Evolutionary conservation across 352 stramenopile genomes (phyloP).

Genomic region (Globisporangium emineosum): DNA sequence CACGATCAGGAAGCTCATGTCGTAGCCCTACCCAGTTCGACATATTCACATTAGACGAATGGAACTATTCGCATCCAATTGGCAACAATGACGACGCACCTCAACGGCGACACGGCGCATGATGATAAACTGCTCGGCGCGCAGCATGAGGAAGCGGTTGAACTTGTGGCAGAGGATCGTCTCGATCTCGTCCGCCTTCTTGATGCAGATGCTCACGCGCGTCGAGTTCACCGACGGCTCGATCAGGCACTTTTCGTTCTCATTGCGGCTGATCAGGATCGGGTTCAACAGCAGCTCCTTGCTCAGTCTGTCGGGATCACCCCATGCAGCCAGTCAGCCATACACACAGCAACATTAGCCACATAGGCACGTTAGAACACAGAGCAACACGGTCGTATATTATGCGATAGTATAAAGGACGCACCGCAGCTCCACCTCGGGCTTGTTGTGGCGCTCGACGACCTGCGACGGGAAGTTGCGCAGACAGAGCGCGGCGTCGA

Average conservation of each 20-base stretch:
- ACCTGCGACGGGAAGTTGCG: slow-evolving; percentile 96
- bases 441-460: slow-evolving; percentile 96
- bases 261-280: slow-evolving; percentile 92
- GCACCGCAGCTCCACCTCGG: slow-evolving; percentile 91
- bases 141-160: slow-evolving; percentile 95
- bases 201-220: slow-evolving; percentile 94
- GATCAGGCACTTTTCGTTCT: slow-evolving; percentile 93
- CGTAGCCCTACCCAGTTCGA: slow-evolving; percentile 85
- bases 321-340: too few species aligned
- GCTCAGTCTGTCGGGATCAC: slow-evolving; percentile 70
- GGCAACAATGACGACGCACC: slow-evolving; percentile 15
- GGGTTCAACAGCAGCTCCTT: slow-evolving; percentile 94
- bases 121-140: slow-evolving; percentile 94
- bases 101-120: slow-evolving; percentile 90
- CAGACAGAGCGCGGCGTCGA: slow-evolving; percentile 91
- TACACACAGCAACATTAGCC: neutral
- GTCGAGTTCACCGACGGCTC: slow-evolving; percentile 95
- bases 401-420: slow-evolving; percentile 8
- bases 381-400: neutral
- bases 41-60: too few species aligned
- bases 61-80: too few species aligned
- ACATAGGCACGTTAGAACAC: neutral
- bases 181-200: slow-evolving; percentile 94
- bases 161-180: slow-evolving; percentile 95
- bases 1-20: slow-evolving; percentile 95